Evolutionary conservation across 2,329 filamentous ascomycete genomes (phyloP), one percentile per base, ranked within the genome.

Genomic region (Fusarium zealandicum): DNA sequence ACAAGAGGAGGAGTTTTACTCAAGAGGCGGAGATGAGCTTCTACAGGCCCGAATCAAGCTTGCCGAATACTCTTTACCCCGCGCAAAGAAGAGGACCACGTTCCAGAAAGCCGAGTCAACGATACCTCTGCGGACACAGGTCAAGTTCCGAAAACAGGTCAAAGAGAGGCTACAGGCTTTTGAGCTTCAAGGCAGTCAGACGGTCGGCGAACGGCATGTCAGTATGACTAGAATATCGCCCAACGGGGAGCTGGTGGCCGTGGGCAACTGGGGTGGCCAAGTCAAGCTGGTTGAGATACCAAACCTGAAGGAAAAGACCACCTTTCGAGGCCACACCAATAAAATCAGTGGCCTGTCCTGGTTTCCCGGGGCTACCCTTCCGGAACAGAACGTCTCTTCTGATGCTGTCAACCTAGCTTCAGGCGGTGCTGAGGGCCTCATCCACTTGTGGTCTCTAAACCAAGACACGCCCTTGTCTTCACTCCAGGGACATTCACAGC

Each of bases 1-100:
- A 46, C 86, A 88, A 64, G 90, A 96, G 62, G 92, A 98, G 69
- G 95, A 99, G 66, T 99, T 97, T 73, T 99, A 97, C 72, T 96
- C 93, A 0, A 84, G 90, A 65, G 95, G 95, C 3, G 85, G 87
- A 2, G 80, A 84, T 4, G 87, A 88, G 33, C 79, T 99, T 18
- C 76, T 96, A 5, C 80, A 89, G 43, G 90, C 92, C 2, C 83
- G 95, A 55, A 85, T 87, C 66, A 83, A 88, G 20, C 92, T 99
- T 57, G 92, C 93, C 6, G 81, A 83, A 38, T 98, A 88, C 73
- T 96, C 92, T 6, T 76, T 99, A 41, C 92, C 92, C 2, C 82
- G 91, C 50, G 90, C 95, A 43, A 91, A 90, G 71, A 83, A 83
- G 63, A 84, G 93, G 61, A 78, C 95, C 4, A 86, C 84, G 16